phyloP scores from a whole-genome alignment of 345 rosid species.

The thale cress (Arabidopsis thaliana) region DNA sequence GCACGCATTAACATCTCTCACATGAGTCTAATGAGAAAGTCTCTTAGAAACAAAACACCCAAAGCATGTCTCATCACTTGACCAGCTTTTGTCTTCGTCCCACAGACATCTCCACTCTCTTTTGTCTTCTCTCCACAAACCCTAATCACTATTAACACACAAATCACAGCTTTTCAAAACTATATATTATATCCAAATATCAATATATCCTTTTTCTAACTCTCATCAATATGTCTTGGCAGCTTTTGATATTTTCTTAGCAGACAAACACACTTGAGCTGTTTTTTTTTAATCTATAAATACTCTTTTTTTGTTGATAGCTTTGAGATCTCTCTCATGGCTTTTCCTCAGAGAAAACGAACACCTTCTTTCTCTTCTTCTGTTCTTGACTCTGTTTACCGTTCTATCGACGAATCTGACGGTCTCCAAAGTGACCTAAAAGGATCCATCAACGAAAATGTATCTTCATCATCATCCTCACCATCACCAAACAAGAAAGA shows the following conservation, averaged over 20 bases:
- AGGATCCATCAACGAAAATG: conserved; percentile 51
- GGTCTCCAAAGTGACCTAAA: conserved; percentile 33
- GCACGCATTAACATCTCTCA: conserved; percentile 12
- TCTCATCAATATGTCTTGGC: conserved; percentile 37
- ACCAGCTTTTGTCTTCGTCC: conserved; percentile 43
- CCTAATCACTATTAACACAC: conserved; percentile 22
- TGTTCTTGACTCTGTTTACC: conserved; percentile 74
- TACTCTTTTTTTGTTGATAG: conserved; percentile 30
- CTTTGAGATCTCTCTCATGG: conserved; percentile 25
- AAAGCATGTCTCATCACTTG: conserved; percentile 28
- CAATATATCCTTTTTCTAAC: not conserved
- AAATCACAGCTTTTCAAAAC: not conserved
- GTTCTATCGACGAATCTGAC: conserved; percentile 63
- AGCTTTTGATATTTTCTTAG: conserved; percentile 70
- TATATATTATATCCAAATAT: not conserved
- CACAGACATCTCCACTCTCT: conserved; percentile 32
- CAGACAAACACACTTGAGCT: conserved; percentile 54
- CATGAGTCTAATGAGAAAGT: conserved; percentile 4
- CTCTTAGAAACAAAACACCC: conserved; percentile 21
- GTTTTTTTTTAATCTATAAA: conserved; percentile 22
- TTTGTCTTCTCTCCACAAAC: conserved; percentile 31
- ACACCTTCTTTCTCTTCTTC: conserved; percentile 89
- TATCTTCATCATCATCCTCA: not conserved
- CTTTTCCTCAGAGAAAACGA: conserved; percentile 63
- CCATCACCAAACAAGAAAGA: conserved; percentile 10